Conservation (phyloP, 1,139 yeast species). For the Zhuliangozyma parablackwelliae region DNA sequence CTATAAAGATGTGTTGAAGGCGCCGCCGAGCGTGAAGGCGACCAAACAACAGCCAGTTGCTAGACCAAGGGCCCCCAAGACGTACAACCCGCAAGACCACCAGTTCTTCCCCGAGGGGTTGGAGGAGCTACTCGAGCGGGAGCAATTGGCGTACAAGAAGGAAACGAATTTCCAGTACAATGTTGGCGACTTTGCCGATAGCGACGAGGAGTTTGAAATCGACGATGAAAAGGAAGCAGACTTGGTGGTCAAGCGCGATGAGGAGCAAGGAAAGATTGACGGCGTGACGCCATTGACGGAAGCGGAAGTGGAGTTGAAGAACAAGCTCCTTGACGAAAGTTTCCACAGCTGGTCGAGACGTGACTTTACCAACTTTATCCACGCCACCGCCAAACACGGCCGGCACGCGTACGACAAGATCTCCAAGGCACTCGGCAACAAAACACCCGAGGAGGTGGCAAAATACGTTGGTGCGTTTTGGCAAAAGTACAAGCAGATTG, state of each 20-base stretch:
- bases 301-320: conserved; percentile 66
- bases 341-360: conserved; percentile 82
- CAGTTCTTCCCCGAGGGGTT: conserved; percentile 78
- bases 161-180: conserved; percentile 69
- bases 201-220: conserved; percentile 54
- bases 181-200: conserved; percentile 47
- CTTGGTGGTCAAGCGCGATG: conserved; percentile 42
- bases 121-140: conserved; percentile 65
- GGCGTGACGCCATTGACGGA: conserved; percentile 68
- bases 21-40: conserved; percentile 7
- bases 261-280: conserved; percentile 66
- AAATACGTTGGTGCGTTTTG: conserved; percentile 71
- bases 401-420: conserved; percentile 58
- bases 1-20: conserved; percentile 71
- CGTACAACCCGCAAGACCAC: conserved; percentile 72
- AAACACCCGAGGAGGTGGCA: conserved; percentile 65
- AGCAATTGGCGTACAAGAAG: conserved; percentile 71
- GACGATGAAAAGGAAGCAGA: conserved; percentile 40
- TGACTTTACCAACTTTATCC: conserved; percentile 83
- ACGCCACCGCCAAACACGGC: conserved; percentile 77
- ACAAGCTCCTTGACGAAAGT: conserved; percentile 56
- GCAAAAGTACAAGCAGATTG: conserved; percentile 66
- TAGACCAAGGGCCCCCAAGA: conserved; percentile 61
- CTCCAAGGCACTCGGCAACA: conserved; percentile 62
- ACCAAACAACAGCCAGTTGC: conserved; percentile 10